Evolutionary conservation across 2,329 filamentous ascomycete species (phyloP).

Genomic region (Pseudogymnoascus sp.): DNA sequence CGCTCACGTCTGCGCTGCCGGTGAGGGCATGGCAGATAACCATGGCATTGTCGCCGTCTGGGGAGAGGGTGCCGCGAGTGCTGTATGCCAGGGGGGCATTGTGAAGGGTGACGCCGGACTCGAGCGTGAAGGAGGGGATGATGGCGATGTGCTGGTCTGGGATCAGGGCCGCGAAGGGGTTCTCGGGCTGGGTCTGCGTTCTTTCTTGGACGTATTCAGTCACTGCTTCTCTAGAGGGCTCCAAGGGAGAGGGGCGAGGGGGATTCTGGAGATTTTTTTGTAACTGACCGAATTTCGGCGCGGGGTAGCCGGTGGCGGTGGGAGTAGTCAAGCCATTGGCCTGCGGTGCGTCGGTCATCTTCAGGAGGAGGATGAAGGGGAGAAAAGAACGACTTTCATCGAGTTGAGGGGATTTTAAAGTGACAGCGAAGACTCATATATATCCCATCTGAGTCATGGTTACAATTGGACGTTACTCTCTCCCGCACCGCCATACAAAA

Average conservation of each 20-base stretch:
- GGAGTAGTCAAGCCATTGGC: neutral
- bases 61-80: constrained; percentile 51
- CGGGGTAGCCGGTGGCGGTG: neutral
- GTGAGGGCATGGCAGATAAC: constrained; percentile 78
- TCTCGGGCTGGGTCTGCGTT: constrained; percentile 68
- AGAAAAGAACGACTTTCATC: neutral
- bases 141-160: constrained; percentile 80
- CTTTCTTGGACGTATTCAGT: constrained; percentile 53
- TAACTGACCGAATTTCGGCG: constrained; percentile 23
- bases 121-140: constrained; percentile 82
- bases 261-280: neutral
- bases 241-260: constrained; percentile 11
- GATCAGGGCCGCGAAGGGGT: constrained; percentile 80
- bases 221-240: constrained; percentile 33
- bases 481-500: constrained; percentile 5
- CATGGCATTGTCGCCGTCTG: constrained; percentile 57
- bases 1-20: constrained; percentile 72
- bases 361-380: constrained; percentile 1
- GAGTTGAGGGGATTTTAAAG: neutral
- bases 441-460: neutral
- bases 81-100: constrained; percentile 68
- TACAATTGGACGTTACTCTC: neutral
- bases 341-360: neutral
- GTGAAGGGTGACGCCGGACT: constrained; percentile 74
- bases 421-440: neutral